These are phyloP conservation scores for Sarcomyxa edulis DNA, from an alignment of 768 basidiomycete species.

Conservation along the genomic window DNA sequence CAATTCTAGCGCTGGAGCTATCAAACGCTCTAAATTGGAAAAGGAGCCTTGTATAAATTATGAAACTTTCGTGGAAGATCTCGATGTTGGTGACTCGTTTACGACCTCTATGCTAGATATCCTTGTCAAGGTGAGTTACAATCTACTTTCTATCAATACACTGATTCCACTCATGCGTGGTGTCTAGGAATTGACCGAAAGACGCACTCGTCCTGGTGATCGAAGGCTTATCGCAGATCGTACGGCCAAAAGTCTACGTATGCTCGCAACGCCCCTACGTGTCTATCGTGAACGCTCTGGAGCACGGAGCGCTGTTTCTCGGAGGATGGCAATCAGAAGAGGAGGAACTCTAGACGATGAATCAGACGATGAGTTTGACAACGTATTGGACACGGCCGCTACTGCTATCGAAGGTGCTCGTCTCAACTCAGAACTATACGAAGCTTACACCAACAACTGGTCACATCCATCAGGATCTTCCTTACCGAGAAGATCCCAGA, in stretches of 20 bases:
- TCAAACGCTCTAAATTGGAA: constrained; percentile 64
- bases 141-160: not conserved
- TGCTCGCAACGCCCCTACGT: constrained; percentile 47
- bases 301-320: constrained; percentile 28
- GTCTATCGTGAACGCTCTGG: constrained; percentile 40
- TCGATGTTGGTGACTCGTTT: constrained; percentile 78
- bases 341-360: constrained; percentile 60
- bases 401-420: constrained; percentile 48
- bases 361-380: constrained; percentile 58
- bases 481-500: too few relatives aligned
- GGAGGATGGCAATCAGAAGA: constrained; percentile 42
- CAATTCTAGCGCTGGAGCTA: constrained; percentile 56
- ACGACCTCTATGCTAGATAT: constrained; percentile 71
- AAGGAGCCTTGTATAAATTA: constrained; percentile 67
- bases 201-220: constrained; percentile 54
- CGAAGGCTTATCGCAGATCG: constrained; percentile 60
- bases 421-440: constrained; percentile 57
- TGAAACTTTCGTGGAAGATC: constrained; percentile 69
- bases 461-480: too few relatives aligned
- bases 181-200: constrained; percentile 70
- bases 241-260: constrained; percentile 58
- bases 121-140: constrained; percentile 62
- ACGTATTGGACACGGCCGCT: constrained; percentile 32
- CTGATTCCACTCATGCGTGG: constrained; percentile 4
- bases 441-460: too few relatives aligned